Evolutionary conservation across 2,329 filamentous ascomycete genomes (phyloP).

Genomic region (Verticillium longisporum): DNA sequence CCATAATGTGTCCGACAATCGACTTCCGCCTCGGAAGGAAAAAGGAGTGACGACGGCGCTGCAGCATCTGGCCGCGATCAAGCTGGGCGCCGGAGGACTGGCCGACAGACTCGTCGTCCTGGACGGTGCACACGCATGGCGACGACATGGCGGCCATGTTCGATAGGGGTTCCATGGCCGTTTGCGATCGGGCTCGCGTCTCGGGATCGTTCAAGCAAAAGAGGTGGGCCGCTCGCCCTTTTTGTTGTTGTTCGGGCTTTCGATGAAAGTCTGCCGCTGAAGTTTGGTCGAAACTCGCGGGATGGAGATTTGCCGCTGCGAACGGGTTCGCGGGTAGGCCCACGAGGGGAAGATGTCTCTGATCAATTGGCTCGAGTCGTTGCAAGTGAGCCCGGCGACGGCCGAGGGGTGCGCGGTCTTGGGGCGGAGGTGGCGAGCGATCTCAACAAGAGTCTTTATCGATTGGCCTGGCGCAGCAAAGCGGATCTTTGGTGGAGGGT

Average conservation of each 20-base stretch:
- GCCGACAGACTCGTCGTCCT: slow-evolving; percentile 25
- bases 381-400: not conserved
- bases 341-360: not conserved
- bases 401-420: not conserved
- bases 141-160: slow-evolving; percentile 31
- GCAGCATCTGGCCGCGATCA: slow-evolving; percentile 21
- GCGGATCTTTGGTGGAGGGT: not conserved
- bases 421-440: not conserved
- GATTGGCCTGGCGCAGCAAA: not conserved
- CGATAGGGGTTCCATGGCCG: slow-evolving; percentile 9
- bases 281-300: not conserved
- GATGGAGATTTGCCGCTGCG: not conserved
- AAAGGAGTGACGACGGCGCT: slow-evolving; percentile 49
- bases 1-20: slow-evolving; percentile 53
- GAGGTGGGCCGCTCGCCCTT: not conserved
- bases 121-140: slow-evolving; percentile 25
- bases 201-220: not conserved
- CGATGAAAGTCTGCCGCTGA: not conserved
- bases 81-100: slow-evolving; percentile 34
- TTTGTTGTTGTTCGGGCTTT: not conserved
- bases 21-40: slow-evolving; percentile 52
- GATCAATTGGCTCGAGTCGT: not conserved
- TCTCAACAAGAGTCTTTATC: not conserved
- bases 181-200: not conserved
- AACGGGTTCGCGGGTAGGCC: not conserved